Percentiles rank a stretch among this genome's conserved stretches.
Evolutionary conservation across 768 basidiomycete species (phyloP).

Genomic region (Hygrocybe punicea): DNA sequence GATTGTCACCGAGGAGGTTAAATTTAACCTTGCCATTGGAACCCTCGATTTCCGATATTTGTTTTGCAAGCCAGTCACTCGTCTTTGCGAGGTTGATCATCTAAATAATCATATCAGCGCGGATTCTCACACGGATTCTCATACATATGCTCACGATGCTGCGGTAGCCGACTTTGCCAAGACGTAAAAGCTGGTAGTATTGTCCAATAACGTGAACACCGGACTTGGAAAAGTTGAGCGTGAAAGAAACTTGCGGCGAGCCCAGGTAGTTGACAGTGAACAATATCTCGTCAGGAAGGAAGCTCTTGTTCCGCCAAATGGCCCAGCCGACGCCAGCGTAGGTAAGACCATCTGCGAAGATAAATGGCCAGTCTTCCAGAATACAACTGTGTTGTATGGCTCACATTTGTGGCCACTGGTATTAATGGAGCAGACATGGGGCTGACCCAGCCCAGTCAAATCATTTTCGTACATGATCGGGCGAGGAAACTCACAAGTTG

Average conservation of each 20-base stretch:
- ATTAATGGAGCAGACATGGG: conserved; percentile 54
- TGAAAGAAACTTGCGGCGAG: conserved; percentile 60
- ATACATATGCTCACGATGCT: conserved; percentile 22
- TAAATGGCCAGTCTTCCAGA: conserved; percentile 12
- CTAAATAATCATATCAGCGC: neutral
- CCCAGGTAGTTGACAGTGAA: conserved; percentile 56
- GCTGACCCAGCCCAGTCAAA: conserved; percentile 6
- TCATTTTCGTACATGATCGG: conserved; percentile 6
- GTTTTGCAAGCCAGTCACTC: neutral
- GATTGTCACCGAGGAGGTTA: conserved; percentile 1
- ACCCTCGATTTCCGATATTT: neutral
- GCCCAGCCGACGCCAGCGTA: conserved; percentile 61
- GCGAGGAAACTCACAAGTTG: conserved; percentile 31
- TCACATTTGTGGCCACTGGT: conserved; percentile 61
- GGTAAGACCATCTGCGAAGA: conserved; percentile 31
- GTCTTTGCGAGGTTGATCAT: conserved; percentile 1
- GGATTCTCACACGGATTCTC: neutral
- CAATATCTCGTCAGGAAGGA: conserved; percentile 58
- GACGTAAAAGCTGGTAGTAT: conserved; percentile 60
- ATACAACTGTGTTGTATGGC: conserved; percentile 18
- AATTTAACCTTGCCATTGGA: neutral
- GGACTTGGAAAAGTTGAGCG: conserved; percentile 58
- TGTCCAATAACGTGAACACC: conserved; percentile 56
- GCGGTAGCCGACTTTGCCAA: conserved; percentile 55
- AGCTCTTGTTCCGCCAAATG: conserved; percentile 55